phyloP scores from a whole-genome alignment of 495 filamentous ascomycete genomes.

The Podospora appendiculata region DNA sequence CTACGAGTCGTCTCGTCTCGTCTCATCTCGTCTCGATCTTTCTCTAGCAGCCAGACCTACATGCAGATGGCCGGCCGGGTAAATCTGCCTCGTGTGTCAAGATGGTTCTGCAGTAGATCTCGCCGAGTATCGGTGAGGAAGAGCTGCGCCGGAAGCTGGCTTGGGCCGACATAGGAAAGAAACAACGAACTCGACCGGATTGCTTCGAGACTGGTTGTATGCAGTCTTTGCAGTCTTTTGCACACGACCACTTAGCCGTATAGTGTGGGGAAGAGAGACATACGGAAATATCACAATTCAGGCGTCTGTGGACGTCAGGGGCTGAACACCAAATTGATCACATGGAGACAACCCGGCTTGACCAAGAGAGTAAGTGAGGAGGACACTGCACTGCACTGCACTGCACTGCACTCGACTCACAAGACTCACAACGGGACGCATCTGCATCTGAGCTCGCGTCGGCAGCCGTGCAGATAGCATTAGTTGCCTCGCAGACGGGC shows the following conservation, averaged over 20 bases:
- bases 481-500: constrained; percentile 6
- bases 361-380: not conserved
- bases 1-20: constrained; percentile 19
- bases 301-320: too few species aligned
- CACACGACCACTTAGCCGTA: not conserved
- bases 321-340: too few species aligned
- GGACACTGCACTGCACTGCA: too few species aligned
- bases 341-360: too few species aligned
- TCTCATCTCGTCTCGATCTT: constrained; percentile 2
- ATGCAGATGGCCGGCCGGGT: constrained; percentile 22
- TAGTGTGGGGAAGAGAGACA: constrained; percentile 1
- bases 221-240: not conserved
- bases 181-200: constrained; percentile 3
- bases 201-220: constrained; percentile 4
- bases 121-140: constrained; percentile 3
- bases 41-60: constrained; percentile 7
- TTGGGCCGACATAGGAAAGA: constrained; percentile 12
- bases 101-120: constrained; percentile 21
- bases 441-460: too few species aligned
- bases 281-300: not conserved
- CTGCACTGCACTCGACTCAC: too few species aligned
- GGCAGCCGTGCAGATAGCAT: not conserved
- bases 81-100: constrained; percentile 31
- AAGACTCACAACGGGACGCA: too few species aligned
- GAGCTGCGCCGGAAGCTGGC: constrained; percentile 4